A percentile compares a stretch with the other conserved stretches of the same genome.
Conservation (phyloP, 78 protist genomes). For the Cavenderia fasciculata region DNA sequence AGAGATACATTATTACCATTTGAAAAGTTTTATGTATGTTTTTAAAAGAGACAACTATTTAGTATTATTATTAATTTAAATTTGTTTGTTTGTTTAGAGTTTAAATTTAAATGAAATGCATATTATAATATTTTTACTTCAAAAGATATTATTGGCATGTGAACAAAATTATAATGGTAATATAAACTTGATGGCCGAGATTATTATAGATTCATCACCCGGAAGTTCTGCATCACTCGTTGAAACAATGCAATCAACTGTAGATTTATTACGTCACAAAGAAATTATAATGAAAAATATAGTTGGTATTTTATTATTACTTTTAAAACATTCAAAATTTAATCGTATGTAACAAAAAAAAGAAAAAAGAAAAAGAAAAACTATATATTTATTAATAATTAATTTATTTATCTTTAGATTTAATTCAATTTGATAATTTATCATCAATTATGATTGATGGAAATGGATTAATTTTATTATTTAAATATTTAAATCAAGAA, state of each 20-base stretch:
- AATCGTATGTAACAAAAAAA: slow-evolving; percentile 39
- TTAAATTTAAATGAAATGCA: too few relatives aligned
- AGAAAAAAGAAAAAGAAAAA: not conserved
- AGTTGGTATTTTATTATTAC: slow-evolving; percentile 33
- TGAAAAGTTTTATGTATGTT: slow-evolving; percentile 53
- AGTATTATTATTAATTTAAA: not conserved
- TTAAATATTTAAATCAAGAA: slow-evolving; percentile 51
- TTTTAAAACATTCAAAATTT: slow-evolving; percentile 60
- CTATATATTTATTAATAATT: not conserved
- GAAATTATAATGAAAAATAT: slow-evolving; percentile 64
- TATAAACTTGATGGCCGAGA: slow-evolving; percentile 59
- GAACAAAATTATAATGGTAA: slow-evolving; percentile 59
- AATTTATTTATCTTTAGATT: not conserved
- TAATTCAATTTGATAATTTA: slow-evolving; percentile 63
- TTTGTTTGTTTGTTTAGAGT: not conserved
- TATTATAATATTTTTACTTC: slow-evolving; percentile 23
- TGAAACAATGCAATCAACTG: slow-evolving; percentile 73
- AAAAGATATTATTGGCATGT: slow-evolving; percentile 54
- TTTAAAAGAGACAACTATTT: not conserved
- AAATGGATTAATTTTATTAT: slow-evolving; percentile 49
- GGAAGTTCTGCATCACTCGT: slow-evolving; percentile 54
- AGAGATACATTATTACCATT: slow-evolving; percentile 14
- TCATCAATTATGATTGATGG: slow-evolving; percentile 51
- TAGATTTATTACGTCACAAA: slow-evolving; percentile 69
- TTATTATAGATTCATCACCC: slow-evolving; percentile 63